phyloP scores from a whole-genome alignment of 1,284 basidiomycete genomes.

The Cutaneotrichosporon sp. region DNA sequence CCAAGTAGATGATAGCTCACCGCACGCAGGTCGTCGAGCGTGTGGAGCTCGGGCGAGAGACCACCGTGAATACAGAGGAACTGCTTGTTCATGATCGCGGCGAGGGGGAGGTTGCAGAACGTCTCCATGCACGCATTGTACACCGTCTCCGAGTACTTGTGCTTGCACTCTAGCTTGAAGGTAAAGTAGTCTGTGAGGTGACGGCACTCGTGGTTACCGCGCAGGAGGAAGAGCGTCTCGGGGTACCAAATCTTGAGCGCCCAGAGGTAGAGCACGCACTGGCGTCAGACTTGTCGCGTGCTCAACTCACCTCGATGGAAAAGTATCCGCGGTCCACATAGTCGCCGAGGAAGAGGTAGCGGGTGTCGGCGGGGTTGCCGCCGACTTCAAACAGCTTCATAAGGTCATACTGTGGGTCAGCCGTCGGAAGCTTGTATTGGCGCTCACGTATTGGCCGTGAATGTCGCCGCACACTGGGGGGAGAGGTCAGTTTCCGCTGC shows the following conservation, averaged over 20 bases:
- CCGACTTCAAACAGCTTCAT: slow-evolving; percentile 99
- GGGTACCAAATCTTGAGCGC: slow-evolving; percentile 92
- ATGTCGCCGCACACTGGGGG: slow-evolving; percentile 83
- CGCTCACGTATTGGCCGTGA: slow-evolving; percentile 92
- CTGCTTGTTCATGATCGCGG: slow-evolving; percentile 95
- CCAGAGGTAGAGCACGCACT: slow-evolving; percentile 90
- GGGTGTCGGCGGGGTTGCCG: slow-evolving; percentile 80
- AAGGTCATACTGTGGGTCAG: slow-evolving; percentile 69
- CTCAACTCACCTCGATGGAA: slow-evolving; percentile 69
- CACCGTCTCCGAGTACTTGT: slow-evolving; percentile 85
- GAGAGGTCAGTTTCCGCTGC: slow-evolving; percentile 7
- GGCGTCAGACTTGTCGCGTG: slow-evolving; percentile 11
- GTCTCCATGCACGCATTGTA: slow-evolving; percentile 91
- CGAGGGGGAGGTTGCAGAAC: slow-evolving; percentile 85
- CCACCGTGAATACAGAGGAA: slow-evolving; percentile 95
- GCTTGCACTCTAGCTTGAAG: slow-evolving; percentile 93
- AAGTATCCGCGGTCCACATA: slow-evolving; percentile 98
- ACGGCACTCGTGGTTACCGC: slow-evolving; percentile 96
- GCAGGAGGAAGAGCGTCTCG: slow-evolving; percentile 77
- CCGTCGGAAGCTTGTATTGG: background rate
- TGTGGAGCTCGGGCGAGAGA: slow-evolving; percentile 81
- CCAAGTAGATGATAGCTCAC: slow-evolving; percentile 54
- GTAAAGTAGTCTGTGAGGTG: slow-evolving; percentile 97
- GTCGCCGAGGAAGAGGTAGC: slow-evolving; percentile 94
- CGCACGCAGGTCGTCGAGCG: slow-evolving; percentile 77